Evolutionary conservation across 2,329 filamentous ascomycete genomes (phyloP), one percentile per base, ranked within the genome.

Genomic region (Aspergillus vadensis): DNA sequence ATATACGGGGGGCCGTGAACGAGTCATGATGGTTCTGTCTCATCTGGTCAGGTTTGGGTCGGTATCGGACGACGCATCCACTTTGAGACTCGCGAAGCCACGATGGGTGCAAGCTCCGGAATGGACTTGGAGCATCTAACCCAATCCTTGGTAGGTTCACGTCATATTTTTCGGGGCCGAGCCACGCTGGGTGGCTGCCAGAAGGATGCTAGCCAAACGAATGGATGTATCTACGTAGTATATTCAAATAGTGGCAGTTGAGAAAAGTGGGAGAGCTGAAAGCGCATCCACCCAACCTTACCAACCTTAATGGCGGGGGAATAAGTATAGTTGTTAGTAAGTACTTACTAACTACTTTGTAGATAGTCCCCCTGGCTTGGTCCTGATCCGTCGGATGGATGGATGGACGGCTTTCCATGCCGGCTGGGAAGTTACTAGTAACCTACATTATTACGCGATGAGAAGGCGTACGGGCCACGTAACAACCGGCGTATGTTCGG

Each of bases 331-430:
- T 10, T 32, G 12, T 9, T 32, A 21, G 17, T 10, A 7, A 5
- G 25, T 2, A 19, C 41, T 44, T 19, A 19, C n/a, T 5, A 19
- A 44, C 17, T 12, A 21, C 25, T 27, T 27, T 27, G 25, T 27
- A 27, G 25, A 27, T 27, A 27, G 25, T 27, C 3, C 25, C 25
- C 25, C 25, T 27, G 25, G 7, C 25, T 27, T 27, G 25, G 25
- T 27, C 25, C 7, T 27, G 41, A 21, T 30, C 39, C 27, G 41
- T 47, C 41, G 38, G 41, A 44, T 38, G 52, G 38, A 43, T 38
- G 52, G 38, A 43, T 38, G 21, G 52, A 32, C 41, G 53, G 53
- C 53, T 47, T 21, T 36, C 12, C 36, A 43, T 55, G 41, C 53
- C 53, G 36, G 39, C 51, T 21, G 14, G 41, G 41, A 44, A 19